phyloP scores from a whole-genome alignment of 257 asterid genomes.

The Jacaranda mimosifolia region DNA sequence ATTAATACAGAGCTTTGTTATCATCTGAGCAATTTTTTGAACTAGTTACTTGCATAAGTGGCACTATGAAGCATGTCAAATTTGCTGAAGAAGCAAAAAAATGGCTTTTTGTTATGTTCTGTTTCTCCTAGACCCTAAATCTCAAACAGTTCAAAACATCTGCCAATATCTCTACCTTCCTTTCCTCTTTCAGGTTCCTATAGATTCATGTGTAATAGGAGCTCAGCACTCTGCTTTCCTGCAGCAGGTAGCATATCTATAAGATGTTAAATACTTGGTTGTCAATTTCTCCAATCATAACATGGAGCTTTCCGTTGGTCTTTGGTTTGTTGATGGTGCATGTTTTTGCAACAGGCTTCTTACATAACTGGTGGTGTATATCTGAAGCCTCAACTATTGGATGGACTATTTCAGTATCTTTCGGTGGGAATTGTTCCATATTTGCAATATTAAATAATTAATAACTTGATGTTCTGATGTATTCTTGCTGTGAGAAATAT shows the following conservation, averaged over 20 bases:
- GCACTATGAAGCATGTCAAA: slow-evolving; percentile 1
- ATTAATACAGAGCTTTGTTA: background rate
- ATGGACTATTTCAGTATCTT: slow-evolving; percentile 86
- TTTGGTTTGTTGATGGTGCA: slow-evolving; percentile 33
- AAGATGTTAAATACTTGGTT: slow-evolving; percentile 17
- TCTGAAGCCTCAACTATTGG: slow-evolving; percentile 82
- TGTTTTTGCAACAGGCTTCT: slow-evolving; percentile 70
- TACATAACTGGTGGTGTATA: slow-evolving; percentile 89
- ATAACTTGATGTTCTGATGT: background rate
- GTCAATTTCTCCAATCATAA: background rate
- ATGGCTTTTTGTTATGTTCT: slow-evolving; percentile 10
- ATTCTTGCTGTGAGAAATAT: slow-evolving; percentile 3
- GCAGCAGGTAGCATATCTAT: slow-evolving; percentile 75
- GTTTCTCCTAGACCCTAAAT: slow-evolving; percentile 11
- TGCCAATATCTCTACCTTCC: background rate
- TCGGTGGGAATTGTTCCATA: slow-evolving; percentile 57
- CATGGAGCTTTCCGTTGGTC: slow-evolving; percentile 28
- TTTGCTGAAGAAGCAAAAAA: slow-evolving; percentile 11
- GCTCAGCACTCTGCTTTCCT: slow-evolving; percentile 91
- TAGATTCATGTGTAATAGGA: slow-evolving; percentile 89
- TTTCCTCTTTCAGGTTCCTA: slow-evolving; percentile 71
- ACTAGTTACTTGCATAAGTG: background rate
- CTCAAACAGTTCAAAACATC: background rate
- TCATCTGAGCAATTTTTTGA: slow-evolving; percentile 9
- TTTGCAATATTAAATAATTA: slow-evolving; percentile 12